Percentiles rank a stretch among this genome's conserved stretches.
These are phyloP conservation scores for Aspergillus leporis DNA, from an alignment of 495 filamentous ascomycete genomes.

Conservation along the genomic window DNA sequence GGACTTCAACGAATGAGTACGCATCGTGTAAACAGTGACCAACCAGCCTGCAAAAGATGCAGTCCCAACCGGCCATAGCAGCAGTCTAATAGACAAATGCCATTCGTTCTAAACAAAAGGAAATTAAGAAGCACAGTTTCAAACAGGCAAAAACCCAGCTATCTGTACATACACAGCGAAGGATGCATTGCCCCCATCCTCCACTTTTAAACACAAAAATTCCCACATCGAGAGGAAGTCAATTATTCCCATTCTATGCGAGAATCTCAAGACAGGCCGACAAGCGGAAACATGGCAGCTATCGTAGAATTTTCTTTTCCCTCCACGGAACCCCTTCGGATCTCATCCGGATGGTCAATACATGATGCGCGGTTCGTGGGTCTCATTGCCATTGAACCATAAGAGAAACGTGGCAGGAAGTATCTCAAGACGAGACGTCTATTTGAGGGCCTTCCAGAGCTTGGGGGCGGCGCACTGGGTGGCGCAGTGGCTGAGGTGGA, in stretches of 20 bases:
- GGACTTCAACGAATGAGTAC: neutral
- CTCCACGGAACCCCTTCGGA: constrained; percentile 8
- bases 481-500: constrained; percentile 96
- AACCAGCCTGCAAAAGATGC: neutral
- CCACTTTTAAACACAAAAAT: constrained; percentile 15
- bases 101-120: constrained; percentile 36
- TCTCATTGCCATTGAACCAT: constrained; percentile 20
- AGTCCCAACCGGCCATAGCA: neutral
- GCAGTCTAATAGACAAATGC: constrained; percentile 20
- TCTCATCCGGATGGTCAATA: constrained; percentile 13
- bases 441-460: constrained; percentile 89
- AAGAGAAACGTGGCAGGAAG: constrained; percentile 16
- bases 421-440: constrained; percentile 40
- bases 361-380: constrained; percentile 1
- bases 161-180: constrained; percentile 52
- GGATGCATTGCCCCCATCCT: constrained; percentile 11
- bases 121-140: constrained; percentile 41
- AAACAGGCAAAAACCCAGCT: constrained; percentile 47
- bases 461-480: constrained; percentile 90
- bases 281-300: constrained; percentile 3
- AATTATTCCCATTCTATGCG: constrained; percentile 1
- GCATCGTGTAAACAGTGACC: neutral
- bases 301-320: neutral
- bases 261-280: constrained; percentile 5
- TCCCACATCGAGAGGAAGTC: constrained; percentile 9